phyloP scores from a whole-genome alignment of 106 monocot genomes.

The Vanilla planifolia region DNA sequence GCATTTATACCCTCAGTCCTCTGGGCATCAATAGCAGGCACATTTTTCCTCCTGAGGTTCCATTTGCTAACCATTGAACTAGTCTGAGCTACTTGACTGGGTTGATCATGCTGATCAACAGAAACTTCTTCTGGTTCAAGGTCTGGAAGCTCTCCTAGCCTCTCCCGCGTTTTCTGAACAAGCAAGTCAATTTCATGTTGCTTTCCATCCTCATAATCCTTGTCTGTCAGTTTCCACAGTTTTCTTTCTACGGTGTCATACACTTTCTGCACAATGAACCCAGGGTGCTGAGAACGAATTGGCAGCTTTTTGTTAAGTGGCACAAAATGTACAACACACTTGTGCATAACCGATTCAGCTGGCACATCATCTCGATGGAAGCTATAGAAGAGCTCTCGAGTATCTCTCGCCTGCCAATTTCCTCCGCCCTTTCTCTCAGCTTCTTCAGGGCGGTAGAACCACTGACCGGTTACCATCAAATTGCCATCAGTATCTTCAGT shows the following conservation, averaged over 20 bases:
- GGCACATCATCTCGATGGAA: slow-evolving; percentile 94
- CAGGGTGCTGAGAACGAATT: slow-evolving; percentile 60
- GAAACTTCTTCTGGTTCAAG: slow-evolving; percentile 43
- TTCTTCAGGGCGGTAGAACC: slow-evolving; percentile 99
- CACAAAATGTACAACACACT: slow-evolving; percentile 94
- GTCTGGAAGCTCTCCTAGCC: slow-evolving; percentile 78
- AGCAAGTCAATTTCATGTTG: slow-evolving; percentile 82
- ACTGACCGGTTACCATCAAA: slow-evolving; percentile 81
- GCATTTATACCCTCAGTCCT: slow-evolving; percentile 25
- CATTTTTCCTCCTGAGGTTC: slow-evolving; percentile 41
- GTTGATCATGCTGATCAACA: slow-evolving; percentile 18
- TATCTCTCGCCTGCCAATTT: slow-evolving; percentile 64
- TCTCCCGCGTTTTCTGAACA: slow-evolving; percentile 64
- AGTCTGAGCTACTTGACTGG: slow-evolving; percentile 1
- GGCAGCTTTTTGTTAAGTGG: slow-evolving; percentile 82
- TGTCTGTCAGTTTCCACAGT: slow-evolving; percentile 89
- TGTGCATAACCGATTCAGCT: slow-evolving; percentile 96
- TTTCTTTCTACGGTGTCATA: slow-evolving; percentile 80
- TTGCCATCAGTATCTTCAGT: slow-evolving; percentile 40
- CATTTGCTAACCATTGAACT: slow-evolving; percentile 34
- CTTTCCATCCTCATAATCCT: slow-evolving; percentile 86
- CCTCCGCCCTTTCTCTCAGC: slow-evolving; percentile 87
- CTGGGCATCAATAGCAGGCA: slow-evolving; percentile 49
- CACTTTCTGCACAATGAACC: slow-evolving; percentile 88
- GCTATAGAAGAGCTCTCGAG: slow-evolving; percentile 88